Evolutionary conservation across 2,329 filamentous ascomycete genomes (phyloP).

Genomic region (Malbranchea zuffiana): DNA sequence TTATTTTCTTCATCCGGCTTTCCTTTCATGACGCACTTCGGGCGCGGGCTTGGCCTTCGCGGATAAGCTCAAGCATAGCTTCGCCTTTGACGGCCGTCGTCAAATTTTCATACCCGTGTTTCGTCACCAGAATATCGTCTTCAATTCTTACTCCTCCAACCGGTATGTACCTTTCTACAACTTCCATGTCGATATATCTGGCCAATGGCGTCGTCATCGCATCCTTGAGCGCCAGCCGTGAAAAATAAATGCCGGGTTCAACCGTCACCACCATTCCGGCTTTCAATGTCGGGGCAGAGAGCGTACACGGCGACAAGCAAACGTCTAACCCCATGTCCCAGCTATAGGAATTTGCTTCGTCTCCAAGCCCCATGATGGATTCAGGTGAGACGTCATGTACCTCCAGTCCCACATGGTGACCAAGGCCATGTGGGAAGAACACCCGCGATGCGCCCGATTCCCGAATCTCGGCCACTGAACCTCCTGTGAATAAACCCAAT

Average conservation of each 20-base stretch:
- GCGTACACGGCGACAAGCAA: conserved; percentile 23
- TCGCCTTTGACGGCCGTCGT: conserved; percentile 61
- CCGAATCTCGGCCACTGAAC: conserved; percentile 43
- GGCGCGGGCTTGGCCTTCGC: too few species aligned
- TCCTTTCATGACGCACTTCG: too few species aligned
- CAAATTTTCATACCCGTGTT: conserved; percentile 58
- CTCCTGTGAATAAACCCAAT: conserved; percentile 62
- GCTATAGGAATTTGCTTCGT: conserved; percentile 63
- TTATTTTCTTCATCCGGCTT: too few species aligned
- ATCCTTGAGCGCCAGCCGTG: conserved; percentile 27
- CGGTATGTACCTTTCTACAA: conserved; percentile 30
- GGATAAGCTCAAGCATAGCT: conserved; percentile 35
- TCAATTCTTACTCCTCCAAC: conserved; percentile 38
- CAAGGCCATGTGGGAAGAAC: conserved; percentile 41
- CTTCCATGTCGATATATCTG: conserved; percentile 31
- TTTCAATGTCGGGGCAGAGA: conserved; percentile 32
- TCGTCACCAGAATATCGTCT: conserved; percentile 59
- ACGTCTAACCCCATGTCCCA: conserved; percentile 44
- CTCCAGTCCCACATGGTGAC: conserved; percentile 46
- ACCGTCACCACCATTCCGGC: conserved; percentile 48
- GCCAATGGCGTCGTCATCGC: conserved; percentile 23
- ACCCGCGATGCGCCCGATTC: conserved; percentile 28
- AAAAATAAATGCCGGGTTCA: conserved; percentile 43
- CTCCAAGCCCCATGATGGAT: conserved; percentile 23
- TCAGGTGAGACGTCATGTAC: conserved; percentile 34